Percentiles rank a stretch among this genome's conserved stretches.
Evolutionary conservation across 2,329 filamentous ascomycete species (phyloP).

Genomic region (Ascochyta pisi): DNA sequence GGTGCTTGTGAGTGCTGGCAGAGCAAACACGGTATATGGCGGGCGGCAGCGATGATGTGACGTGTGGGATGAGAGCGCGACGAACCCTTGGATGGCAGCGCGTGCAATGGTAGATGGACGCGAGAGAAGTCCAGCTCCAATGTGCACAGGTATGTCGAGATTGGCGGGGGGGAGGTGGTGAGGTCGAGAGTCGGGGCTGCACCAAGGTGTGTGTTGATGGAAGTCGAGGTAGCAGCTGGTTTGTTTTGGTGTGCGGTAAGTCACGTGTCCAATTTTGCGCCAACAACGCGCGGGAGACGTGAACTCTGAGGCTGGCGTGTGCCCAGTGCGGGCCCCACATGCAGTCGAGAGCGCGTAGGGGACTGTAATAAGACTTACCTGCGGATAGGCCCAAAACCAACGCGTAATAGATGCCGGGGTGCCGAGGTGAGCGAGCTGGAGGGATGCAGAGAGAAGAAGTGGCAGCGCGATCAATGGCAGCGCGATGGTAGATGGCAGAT

Average conservation of each 20-base stretch:
- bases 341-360: conserved; percentile 34
- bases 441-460: conserved; percentile 13
- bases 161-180: conserved; percentile 23
- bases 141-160: conserved; percentile 33
- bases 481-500: conserved; percentile 12
- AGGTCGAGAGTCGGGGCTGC: conserved; percentile 33
- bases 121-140: conserved; percentile 43
- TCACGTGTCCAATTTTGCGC: conserved; percentile 24
- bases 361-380: conserved; percentile 15
- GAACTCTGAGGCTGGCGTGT: conserved; percentile 39
- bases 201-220: conserved; percentile 47
- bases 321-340: conserved; percentile 37
- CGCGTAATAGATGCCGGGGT: conserved; percentile 30
- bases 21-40: conserved; percentile 41
- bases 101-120: conserved; percentile 35
- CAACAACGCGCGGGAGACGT: conserved; percentile 38
- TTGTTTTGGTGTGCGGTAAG: conserved; percentile 44
- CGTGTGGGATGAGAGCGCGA: conserved; percentile 35
- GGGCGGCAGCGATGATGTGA: conserved; percentile 44
- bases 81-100: conserved; percentile 39
- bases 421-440: conserved; percentile 13
- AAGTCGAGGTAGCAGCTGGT: conserved; percentile 38
- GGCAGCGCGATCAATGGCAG: conserved; percentile 12
- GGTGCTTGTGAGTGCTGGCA: conserved; percentile 39
- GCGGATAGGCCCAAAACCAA: conserved; percentile 19